Evolutionary conservation across 805 yeast species (phyloP).

Genomic region (Wickerhamomyces xylosicus): DNA sequence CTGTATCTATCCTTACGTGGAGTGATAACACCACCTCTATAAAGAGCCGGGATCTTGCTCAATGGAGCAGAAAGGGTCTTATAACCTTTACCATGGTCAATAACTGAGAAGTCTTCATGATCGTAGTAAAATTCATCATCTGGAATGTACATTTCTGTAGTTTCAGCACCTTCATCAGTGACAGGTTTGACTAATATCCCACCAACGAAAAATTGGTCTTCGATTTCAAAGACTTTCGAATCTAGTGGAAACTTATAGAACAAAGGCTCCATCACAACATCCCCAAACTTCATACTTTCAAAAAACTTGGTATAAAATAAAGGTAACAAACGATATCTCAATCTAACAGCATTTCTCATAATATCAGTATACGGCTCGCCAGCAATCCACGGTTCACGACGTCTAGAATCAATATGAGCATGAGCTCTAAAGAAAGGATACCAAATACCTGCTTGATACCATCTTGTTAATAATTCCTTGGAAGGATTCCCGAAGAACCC

Average conservation of each 20-base stretch:
- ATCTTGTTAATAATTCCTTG: conserved; percentile 69
- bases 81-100: conserved; percentile 29
- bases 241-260: conserved; percentile 45
- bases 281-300: conserved; percentile 47
- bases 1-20: conserved; percentile 65
- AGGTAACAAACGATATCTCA: conserved; percentile 74
- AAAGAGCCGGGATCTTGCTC: conserved; percentile 55
- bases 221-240: conserved; percentile 43
- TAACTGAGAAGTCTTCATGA: conserved; percentile 26
- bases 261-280: conserved; percentile 65
- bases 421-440: conserved; percentile 96
- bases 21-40: conserved; percentile 73
- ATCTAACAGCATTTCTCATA: conserved; percentile 59
- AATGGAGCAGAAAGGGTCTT: conserved; percentile 34
- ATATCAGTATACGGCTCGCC: conserved; percentile 62
- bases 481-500: conserved; percentile 92
- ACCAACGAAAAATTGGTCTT: conserved; percentile 79
- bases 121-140: conserved; percentile 47
- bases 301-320: conserved; percentile 71
- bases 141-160: conserved; percentile 26
- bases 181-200: conserved; percentile 79
- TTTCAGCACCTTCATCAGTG: conserved; percentile 37
- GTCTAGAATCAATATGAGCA: conserved; percentile 87
- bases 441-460: conserved; percentile 96
- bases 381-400: conserved; percentile 88